Base-by-base conservation (phyloP, 2,329 filamentous ascomycete species). In the Colletotrichum endophyticum region DNA sequence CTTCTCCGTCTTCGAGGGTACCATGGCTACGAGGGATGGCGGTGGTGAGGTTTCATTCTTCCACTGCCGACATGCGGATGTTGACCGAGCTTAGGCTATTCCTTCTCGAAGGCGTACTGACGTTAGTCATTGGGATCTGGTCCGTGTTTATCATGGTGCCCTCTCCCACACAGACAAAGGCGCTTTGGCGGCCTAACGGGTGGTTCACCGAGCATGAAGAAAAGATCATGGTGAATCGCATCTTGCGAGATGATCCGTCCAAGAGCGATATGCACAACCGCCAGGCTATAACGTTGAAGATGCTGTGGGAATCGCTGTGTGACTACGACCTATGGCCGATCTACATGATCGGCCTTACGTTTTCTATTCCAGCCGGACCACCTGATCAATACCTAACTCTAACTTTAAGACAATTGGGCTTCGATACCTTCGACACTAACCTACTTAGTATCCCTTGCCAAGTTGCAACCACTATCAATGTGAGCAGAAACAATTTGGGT, bases 171-270 rank as follows among this genome's bases (percentile, higher is more conserved):
- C 80, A 84, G 75, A 89, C 88, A 0, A 86, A 85, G 49, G 85
- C 84, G 12, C 87, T 85, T 84, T 88, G 86, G 74, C 84, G 88
- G 28, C 87, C 87, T 19, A 85, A 88, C 25, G 90, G 90, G 1
- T 92, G 90, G 88, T 92, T 92, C 80, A 89, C 82, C 4, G 88
- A 91, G 68, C 85, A 86, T 5, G 91, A 92, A 78, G 89, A 92
- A 77, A 86, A 87, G 77, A 92, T 92, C 70, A 87, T 92, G 68
- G 88, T 92, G 25, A 92, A 91, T 78, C 84, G 90, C 2, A 85
- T 89, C 19, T 82, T 86, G 3, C 87, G 90, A 4, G 90, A 92
- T 69, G 91, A 91, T 72, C 90, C 90, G 3, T 86, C 86, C 7
- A 90, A 90, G 79, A 86, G 87, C 63, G 87, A 88, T 70, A 90